Conservation (phyloP, 257 asterid genomes). For the Coffea eugenioides region DNA sequence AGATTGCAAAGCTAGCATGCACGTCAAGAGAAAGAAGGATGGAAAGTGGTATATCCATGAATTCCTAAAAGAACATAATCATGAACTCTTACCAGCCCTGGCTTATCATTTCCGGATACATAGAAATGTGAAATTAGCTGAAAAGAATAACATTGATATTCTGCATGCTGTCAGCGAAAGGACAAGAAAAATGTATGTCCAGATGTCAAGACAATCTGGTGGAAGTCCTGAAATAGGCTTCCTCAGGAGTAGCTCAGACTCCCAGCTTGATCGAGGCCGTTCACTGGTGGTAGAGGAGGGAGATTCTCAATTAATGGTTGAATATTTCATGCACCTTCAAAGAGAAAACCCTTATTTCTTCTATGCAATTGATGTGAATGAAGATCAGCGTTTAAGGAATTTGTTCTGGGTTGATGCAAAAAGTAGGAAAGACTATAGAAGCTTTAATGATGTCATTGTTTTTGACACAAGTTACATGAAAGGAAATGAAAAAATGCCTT, state of each 20-base stretch:
- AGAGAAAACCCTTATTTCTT: constrained; percentile 72
- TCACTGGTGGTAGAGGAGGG: constrained; percentile 79
- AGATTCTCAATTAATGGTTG: constrained; percentile 76
- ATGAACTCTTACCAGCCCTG: constrained; percentile 92
- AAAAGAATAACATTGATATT: constrained; percentile 86
- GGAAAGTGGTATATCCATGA: constrained; percentile 96
- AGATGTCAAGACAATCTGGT: constrained; percentile 82
- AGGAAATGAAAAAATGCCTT: constrained; percentile 81
- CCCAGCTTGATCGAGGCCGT: constrained; percentile 58
- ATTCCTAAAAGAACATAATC: constrained; percentile 87
- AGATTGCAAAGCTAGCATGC: constrained; percentile 97
- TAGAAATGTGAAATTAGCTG: constrained; percentile 79
- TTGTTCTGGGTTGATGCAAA: constrained; percentile 94
- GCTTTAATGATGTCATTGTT: constrained; percentile 73
- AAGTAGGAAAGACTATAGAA: constrained; percentile 72
- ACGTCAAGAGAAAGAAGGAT: constrained; percentile 81
- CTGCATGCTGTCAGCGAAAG: constrained; percentile 92
- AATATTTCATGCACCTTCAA: constrained; percentile 76
- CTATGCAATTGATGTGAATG: constrained; percentile 82
- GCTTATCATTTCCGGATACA: constrained; percentile 95
- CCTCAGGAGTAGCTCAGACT: constrained; percentile 46
- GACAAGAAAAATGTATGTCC: constrained; percentile 92
- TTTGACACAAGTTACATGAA: constrained; percentile 72
- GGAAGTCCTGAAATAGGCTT: constrained; percentile 36
- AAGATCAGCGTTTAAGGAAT: constrained; percentile 82